phyloP scores from a whole-genome alignment of 1,139 yeast species.

The Blastobotrys arbuscula region DNA sequence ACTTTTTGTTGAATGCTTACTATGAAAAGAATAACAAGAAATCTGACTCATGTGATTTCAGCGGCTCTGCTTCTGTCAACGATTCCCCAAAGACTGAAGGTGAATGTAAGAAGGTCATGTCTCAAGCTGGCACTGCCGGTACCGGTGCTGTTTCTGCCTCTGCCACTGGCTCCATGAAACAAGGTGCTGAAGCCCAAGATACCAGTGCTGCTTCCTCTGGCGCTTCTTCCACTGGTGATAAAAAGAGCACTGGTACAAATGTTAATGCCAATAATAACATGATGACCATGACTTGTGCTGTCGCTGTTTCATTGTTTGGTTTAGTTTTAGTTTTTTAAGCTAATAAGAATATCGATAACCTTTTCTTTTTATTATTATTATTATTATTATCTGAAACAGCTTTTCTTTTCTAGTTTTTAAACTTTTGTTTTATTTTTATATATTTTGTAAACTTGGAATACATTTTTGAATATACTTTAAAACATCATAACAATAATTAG shows the following conservation, averaged over 20 bases:
- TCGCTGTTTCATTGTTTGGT: conserved; percentile 6
- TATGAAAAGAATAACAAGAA: conserved; percentile 40
- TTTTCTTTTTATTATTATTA: conserved; percentile 1
- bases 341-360: neutral
- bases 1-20: conserved; percentile 55
- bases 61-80: conserved; percentile 64
- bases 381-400: too few relatives aligned
- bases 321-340: conserved; percentile 5
- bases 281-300: conserved; percentile 7
- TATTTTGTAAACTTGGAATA: too few relatives aligned
- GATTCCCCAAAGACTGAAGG: conserved; percentile 62
- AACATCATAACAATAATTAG: too few relatives aligned
- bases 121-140: conserved; percentile 51
- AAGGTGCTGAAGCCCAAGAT: conserved; percentile 19
- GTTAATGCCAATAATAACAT: conserved; percentile 8
- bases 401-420: too few relatives aligned
- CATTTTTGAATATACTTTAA: too few relatives aligned
- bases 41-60: conserved; percentile 61
- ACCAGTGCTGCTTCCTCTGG: conserved; percentile 8
- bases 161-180: conserved; percentile 41
- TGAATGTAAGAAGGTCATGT: conserved; percentile 51
- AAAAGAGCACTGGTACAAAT: conserved; percentile 1
- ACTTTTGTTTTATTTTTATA: too few relatives aligned
- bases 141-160: conserved; percentile 53
- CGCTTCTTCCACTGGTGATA: conserved; percentile 7